Evolutionary conservation across 257 asterid species (phyloP).

Genomic region (Cordia subcordata): DNA sequence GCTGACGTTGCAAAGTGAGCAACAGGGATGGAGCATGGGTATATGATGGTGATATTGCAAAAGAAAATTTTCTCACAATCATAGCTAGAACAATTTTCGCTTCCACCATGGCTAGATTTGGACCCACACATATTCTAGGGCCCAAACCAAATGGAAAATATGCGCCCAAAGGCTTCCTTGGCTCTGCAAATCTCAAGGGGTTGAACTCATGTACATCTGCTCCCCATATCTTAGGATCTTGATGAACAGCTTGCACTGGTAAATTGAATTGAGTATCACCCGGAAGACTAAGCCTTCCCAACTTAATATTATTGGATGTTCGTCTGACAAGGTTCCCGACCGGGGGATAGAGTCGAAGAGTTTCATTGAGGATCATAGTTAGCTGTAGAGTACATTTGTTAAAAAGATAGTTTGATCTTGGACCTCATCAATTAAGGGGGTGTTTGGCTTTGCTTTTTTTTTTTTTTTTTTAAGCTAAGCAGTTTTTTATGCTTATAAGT

Average conservation of each 20-base stretch:
- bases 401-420: no score
- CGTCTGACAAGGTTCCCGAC: slow-evolving; percentile 12
- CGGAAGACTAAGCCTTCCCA: slow-evolving; percentile 27
- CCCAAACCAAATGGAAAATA: slow-evolving; percentile 36
- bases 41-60: slow-evolving; percentile 33
- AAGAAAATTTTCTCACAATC: slow-evolving; percentile 19
- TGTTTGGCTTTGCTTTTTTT: no score
- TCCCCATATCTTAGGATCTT: slow-evolving; percentile 32
- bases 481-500: no score
- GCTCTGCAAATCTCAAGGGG: slow-evolving; percentile 24
- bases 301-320: slow-evolving; percentile 19
- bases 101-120: slow-evolving; percentile 34
- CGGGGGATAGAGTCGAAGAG: slow-evolving; percentile 32
- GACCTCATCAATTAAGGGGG: no score
- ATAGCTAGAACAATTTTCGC: slow-evolving; percentile 30
- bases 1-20: slow-evolving; percentile 27
- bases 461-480: no score
- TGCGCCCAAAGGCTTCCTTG: slow-evolving; percentile 28
- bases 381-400: slow-evolving; percentile 7
- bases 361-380: slow-evolving; percentile 26
- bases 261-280: slow-evolving; percentile 25
- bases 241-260: slow-evolving; percentile 30
- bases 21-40: slow-evolving; percentile 27
- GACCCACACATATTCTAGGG: slow-evolving; percentile 34
- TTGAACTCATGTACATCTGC: slow-evolving; percentile 37